Evolutionary conservation across 768 basidiomycete species (phyloP), one percentile per base, ranked within the genome.

Genomic region (Nidula microcarpa): DNA sequence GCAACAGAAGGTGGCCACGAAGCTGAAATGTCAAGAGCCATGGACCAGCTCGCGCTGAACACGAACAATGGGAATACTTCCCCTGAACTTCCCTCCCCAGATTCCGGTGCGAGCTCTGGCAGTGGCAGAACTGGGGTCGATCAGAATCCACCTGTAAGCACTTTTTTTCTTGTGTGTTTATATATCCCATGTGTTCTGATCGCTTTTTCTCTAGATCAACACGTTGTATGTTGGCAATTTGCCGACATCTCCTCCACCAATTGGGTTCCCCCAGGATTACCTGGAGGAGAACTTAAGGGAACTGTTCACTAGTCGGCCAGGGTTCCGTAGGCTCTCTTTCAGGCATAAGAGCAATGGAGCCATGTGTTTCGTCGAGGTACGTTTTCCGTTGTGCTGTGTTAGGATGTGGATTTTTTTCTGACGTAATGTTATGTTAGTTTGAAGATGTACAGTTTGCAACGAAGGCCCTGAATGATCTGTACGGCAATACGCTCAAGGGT

Each of bases 171-270:
- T 36, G 34, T 17, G 39, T 55, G 33, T 53, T 53, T 30, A 43
- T 51, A 43, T 17, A 32, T 23, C 18, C 33, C 10, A 32, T 14
- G 14, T n/a, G 7, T 37, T 32, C 36, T 46, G 23, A 46, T 18
- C 8, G 13, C n/a, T n/a, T n/a, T n/a, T n/a, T n/a, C n/a, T 32
- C 49, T 56, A 89, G 82, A 98, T 98, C 70, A 98, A 97, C 64
- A 99, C 97, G 0, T 77, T 99, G n/a, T 98, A 98, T 64, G 94
- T 99, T n/a, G 97, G 97, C 44, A 98, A 98, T 62, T 72, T 99
- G 54, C 97, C 96, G 2, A 91, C 89, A 4, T 82, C 87, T 33
- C 82, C 86, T 18, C 79, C 85, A 14, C 82, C 89, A 5, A 70
- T 76, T 4, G 86, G 89, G 2, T 87, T 84, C 61, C 84, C 91